Conservation (phyloP, 2,329 filamentous ascomycete species). For the Mollisia scopiformis region DNA sequence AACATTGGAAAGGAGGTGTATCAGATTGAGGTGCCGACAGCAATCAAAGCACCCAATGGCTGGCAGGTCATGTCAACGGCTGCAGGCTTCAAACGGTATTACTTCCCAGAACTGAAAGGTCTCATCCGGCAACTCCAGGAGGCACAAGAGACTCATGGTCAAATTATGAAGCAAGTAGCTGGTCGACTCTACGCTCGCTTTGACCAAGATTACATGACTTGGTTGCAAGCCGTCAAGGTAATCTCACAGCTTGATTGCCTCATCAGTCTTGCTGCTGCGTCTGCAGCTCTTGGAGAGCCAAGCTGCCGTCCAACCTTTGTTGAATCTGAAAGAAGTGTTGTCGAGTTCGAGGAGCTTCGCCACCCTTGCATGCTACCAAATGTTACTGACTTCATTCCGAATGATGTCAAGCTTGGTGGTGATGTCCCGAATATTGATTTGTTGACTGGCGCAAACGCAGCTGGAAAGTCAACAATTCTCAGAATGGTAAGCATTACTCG, state of each 20-base stretch:
- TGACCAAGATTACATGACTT: constrained; percentile 81
- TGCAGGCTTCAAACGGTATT: constrained; percentile 87
- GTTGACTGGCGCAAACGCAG: constrained; percentile 93
- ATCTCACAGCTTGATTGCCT: constrained; percentile 93
- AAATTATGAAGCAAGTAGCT: constrained; percentile 86
- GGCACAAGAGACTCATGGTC: constrained; percentile 89
- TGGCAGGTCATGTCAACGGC: constrained; percentile 99
- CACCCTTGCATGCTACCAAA: constrained; percentile 93
- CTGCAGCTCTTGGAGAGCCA: constrained; percentile 79
- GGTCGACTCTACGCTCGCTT: constrained; percentile 85
- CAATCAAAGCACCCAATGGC: constrained; percentile 77
- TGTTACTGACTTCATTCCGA: constrained; percentile 94
- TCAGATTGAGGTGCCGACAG: constrained; percentile 89
- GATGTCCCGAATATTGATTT: constrained; percentile 81
- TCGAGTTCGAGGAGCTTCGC: constrained; percentile 91
- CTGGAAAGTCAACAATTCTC: constrained; percentile 94
- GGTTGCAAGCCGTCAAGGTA: constrained; percentile 89
- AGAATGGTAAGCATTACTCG: constrained; percentile 71
- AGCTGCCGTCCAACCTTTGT: constrained; percentile 89
- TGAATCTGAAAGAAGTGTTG: constrained; percentile 78
- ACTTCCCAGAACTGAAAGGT: constrained; percentile 80
- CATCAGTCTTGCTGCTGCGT: constrained; percentile 89
- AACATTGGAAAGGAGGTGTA: constrained; percentile 97
- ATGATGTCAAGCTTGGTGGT: constrained; percentile 87
- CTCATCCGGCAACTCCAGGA: constrained; percentile 90